These are phyloP conservation scores for Candida freyschussii DNA, from an alignment of 1,139 yeast genomes.

Conservation along the genomic window DNA sequence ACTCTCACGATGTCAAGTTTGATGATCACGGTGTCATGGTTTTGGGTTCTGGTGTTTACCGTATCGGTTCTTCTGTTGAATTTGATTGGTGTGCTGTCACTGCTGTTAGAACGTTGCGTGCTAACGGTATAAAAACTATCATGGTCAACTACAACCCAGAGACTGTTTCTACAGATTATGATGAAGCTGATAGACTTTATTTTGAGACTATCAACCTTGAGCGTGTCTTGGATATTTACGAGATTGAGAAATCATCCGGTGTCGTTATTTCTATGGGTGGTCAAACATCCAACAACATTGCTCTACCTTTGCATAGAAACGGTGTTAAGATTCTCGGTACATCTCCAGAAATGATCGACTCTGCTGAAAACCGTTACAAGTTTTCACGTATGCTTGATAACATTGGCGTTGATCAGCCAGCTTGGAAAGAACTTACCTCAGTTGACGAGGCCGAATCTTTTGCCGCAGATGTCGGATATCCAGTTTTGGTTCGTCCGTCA, in stretches of 20 bases:
- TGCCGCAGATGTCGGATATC: slow-evolving; percentile 88
- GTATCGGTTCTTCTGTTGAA: slow-evolving; percentile 93
- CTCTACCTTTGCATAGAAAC: slow-evolving; percentile 88
- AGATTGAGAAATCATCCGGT: slow-evolving; percentile 86
- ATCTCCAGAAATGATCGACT: slow-evolving; percentile 96
- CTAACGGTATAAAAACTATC: slow-evolving; percentile 81
- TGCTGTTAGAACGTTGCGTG: slow-evolving; percentile 91
- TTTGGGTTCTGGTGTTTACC: slow-evolving; percentile 89
- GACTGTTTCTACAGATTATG: slow-evolving; percentile 97
- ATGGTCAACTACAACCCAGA: slow-evolving; percentile 99
- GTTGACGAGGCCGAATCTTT: slow-evolving; percentile 89
- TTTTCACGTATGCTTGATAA: slow-evolving; percentile 96
- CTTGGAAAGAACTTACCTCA: slow-evolving; percentile 97
- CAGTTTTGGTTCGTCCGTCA: slow-evolving; percentile 96
- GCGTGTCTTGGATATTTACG: slow-evolving; percentile 93
- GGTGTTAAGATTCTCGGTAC: slow-evolving; percentile 95
- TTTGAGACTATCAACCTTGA: slow-evolving; percentile 94
- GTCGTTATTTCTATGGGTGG: slow-evolving; percentile 99
- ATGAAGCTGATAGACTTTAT: slow-evolving; percentile 95
- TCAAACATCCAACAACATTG: slow-evolving; percentile 96
- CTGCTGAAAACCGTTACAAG: slow-evolving; percentile 97
- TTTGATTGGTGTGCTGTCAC: slow-evolving; percentile 97
- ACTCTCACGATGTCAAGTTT: slow-evolving; percentile 77
- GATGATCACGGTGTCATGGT: slow-evolving; percentile 88
- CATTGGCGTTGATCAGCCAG: slow-evolving; percentile 98